Evolutionary conservation across 1,284 basidiomycete species (phyloP), one percentile per base, ranked within the genome.

Genomic region (Thecaphora thlaspeos): DNA sequence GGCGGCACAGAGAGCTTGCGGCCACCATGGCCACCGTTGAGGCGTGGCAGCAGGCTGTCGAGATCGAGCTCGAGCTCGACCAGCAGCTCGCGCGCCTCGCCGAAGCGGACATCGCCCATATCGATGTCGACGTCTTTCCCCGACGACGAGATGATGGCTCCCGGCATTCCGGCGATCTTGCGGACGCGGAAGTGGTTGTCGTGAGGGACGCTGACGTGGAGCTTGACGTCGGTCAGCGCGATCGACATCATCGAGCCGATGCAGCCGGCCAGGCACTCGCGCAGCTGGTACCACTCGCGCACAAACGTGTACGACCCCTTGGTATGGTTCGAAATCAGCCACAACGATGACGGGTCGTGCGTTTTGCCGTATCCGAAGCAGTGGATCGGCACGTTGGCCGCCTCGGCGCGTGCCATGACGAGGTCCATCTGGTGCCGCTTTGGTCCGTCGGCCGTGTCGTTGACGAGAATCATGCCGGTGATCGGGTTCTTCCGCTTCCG

Each of bases 341-440:
- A 98, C 17, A 98, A 84, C n/a, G 91, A 93, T 3, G 90, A 90
- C 7, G 94, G 93, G 78, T 98, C 93, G 77, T 97, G 94, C 15
- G 89, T 89, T 60, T 91, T 89, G 47, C 93, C 93, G 76, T 94
- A 98, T 43, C 94, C 94, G 66, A 98, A 89, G 2, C 91, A 89
- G 79, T 98, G 94, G 50, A 98, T 93, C 1, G 94, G 92, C 22
- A 94, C 86, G 70, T 91, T 92, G 24, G 90, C 93, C 3, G 93
- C 93, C 74, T 98, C 94, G 0, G 92, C 89, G 40, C 94, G 87
- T 39, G 93, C 92, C 56, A 95, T 87, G 26, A 96, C 91, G 18
- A 98, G 84, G 73, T 97, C 92, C 91, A 98, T 96, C 79, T 96
- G 91, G n/a, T 90, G 89, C n/a, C 91, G 86, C 44, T 90, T 86